Base-by-base conservation (phyloP, 441 rosid species). In the Populus hybrid region DNA sequence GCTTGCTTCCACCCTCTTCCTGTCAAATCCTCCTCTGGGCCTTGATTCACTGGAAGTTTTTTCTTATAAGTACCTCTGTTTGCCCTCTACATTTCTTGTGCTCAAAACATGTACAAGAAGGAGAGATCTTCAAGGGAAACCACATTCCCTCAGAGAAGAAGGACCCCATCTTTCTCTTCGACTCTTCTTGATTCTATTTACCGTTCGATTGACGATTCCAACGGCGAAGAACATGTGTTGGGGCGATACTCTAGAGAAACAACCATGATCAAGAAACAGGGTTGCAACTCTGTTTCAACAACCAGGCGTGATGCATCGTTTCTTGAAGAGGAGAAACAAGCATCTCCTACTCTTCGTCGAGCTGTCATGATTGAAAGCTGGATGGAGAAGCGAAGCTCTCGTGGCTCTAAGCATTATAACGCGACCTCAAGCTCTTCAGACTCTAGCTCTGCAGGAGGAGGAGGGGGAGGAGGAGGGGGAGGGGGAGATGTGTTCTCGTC, bases 81-180 rank as follows among this genome's bases (percentile, higher is more conserved):
- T 77, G 26, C 42, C 68, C 77, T 70, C 74, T 29, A 14, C 24
- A 9, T 10, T 20, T 33, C 26, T 14, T 29, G 9, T 20, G 20
- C 73, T 21, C 53, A 14, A 72, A 66, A 26, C 75, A 88, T 86
- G 89, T 66, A 83, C 69, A 77, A 74, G 75, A 77, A 81, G 65
- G 84, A 84, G 73, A 83, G 84, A 69, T 75, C 84, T 76, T 31
- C 77, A 0, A 40, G 59, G 40, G 80, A 75, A 21, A 10, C 50
- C 45, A 61, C 87, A 2, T 16, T 82, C 59, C 86, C 89, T 77
- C 94, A 83, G 18, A 86, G 87, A 56, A 90, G 90, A 77, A 83
- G 92, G 81, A 86, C 92, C 72, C 94, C 94, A 38, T 93, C 97
- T 64, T 93, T 93, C 86, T 93, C 97, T 79, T 93, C 97, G 3